Base-by-base conservation (phyloP, 305 asterid species). In the Salvia sclarea region DNA sequence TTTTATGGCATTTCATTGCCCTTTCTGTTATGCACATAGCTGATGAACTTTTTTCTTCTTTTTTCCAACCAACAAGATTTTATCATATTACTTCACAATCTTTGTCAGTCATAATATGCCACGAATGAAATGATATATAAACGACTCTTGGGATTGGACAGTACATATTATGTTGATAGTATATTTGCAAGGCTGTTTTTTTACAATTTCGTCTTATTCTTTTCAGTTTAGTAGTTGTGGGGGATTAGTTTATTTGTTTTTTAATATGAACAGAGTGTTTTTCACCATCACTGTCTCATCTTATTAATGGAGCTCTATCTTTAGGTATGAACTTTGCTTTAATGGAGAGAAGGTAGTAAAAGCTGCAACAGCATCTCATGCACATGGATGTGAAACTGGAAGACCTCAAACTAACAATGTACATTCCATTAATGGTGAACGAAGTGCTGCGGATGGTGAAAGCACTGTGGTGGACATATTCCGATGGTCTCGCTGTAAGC, bases 261-360 rank as follows among this genome's bases (percentile, higher is more conserved):
- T 44, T 40, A 60, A 31, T 18, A 60, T 33, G 54, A 56, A 61
- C 25, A 7, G 28, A 56, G 24, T 21, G 44, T 72, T 66, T 49
- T 55, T 35, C 31, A 47, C 8, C 38, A 33, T 61, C 47, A 61
- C 22, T 30, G 52, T 49, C 44, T 45, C 31, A 65, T 76, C 54
- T 54, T 60, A 61, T 21, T 69, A 48, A 28, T 73, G 68, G 66
- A 74, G 57, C 66, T 56, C 66, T 56, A 54, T 69, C 58, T 80
- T 49, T 70, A 94, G 99, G 94, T 94, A 87, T 71, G 99, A 94
- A 85, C 99, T 94, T 61, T 83, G 89, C 85, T 94, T 83, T 69
- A 73, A 73, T 50, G 96, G 90, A 37, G 97, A 94, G 79, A 94
- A 86, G 85, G 70, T 76, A 64, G 78, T 83, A 10, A 91, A 86